Evolutionary conservation across 2,329 filamentous ascomycete species (phyloP), one percentile per base, ranked within the genome.

Genomic region (Penicillium rolfsii): DNA sequence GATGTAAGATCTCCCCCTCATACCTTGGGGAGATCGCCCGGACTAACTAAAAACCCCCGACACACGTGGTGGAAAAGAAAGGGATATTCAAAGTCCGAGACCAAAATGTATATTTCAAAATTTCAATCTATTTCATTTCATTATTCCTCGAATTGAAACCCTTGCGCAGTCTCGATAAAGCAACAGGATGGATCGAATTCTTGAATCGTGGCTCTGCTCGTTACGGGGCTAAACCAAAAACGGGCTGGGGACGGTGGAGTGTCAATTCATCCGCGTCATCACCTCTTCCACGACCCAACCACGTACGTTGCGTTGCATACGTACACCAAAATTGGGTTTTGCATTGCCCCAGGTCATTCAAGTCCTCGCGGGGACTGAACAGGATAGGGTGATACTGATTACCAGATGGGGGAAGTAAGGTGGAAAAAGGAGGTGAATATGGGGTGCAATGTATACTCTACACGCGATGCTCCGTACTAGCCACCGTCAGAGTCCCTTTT

Each of bases 211-310:
- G 50, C 50, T 40, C 19, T 53, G 36, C 30, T 50, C 4, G 50
- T 40, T 12, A 24, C 33, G n/a, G 5, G 28, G 19, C 46, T 46
- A 46, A 58, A 52, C 56, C 55, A 3, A 26, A 58, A 61, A 22
- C 52, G 40, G 54, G 40, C 54, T 57, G 54, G 48, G 30, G 45
- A 6, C n/a, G 38, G 53, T 59, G 58, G 58, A 62, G 59, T 57
- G 61, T 63, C 63, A 63, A 63, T 55, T 57, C 55, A 61, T 64
- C 67, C 64, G 63, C 66, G 64, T 69, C 67, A 69, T 69, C 64
- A 43, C 16, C 22, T 26, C 24, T 40, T 26, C 52, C 6, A 16
- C 2, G 24, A 28, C 46, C 46, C 30, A 52, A 63, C 55, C 22
- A 54, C 52, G 61, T 62, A 62, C 57, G 38, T 56, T 50, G 58